Evolutionary conservation across 176 grass and related monocot species (phyloP).

Genomic region (Lolium rigidum): DNA sequence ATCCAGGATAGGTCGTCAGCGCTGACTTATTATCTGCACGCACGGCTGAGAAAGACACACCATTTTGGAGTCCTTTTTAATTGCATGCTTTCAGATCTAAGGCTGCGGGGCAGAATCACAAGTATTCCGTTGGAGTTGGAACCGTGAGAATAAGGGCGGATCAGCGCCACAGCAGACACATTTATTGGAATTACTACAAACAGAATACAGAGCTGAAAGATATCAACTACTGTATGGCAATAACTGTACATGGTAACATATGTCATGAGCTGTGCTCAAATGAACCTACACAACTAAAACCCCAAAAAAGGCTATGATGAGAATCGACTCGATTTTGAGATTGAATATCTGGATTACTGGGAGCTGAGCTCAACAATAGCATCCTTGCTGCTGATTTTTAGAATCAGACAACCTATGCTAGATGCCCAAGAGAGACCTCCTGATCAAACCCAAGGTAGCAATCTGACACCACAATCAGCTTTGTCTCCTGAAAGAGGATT

Average conservation of each 20-base stretch:
- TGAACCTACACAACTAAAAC: slow-evolving; percentile 1
- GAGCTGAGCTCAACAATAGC: neutral
- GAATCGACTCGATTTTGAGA: neutral
- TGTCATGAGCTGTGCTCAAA: neutral
- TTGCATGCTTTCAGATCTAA: neutral
- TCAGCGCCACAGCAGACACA: neutral
- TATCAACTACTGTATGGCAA: neutral
- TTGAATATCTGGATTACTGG: neutral
- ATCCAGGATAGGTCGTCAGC: neutral
- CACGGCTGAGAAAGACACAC: neutral
- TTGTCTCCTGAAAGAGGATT: slow-evolving; percentile 72
- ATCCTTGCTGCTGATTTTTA: neutral
- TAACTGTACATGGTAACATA: neutral
- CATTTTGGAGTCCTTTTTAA: neutral
- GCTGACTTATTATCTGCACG: neutral
- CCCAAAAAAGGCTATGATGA: neutral
- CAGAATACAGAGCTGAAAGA: neutral
- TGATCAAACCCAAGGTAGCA: slow-evolving; percentile 88
- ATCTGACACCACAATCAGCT: slow-evolving; percentile 87
- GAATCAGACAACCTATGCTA: slow-evolving; percentile 45
- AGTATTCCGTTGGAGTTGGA: neutral
- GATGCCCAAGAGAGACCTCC: slow-evolving; percentile 62
- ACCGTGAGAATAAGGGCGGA: neutral
- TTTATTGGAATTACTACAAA: neutral
- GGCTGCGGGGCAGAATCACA: neutral